These are phyloP conservation scores for Oldenlandia corymbosa DNA, from an alignment of 257 asterid genomes.

Conservation along the genomic window DNA sequence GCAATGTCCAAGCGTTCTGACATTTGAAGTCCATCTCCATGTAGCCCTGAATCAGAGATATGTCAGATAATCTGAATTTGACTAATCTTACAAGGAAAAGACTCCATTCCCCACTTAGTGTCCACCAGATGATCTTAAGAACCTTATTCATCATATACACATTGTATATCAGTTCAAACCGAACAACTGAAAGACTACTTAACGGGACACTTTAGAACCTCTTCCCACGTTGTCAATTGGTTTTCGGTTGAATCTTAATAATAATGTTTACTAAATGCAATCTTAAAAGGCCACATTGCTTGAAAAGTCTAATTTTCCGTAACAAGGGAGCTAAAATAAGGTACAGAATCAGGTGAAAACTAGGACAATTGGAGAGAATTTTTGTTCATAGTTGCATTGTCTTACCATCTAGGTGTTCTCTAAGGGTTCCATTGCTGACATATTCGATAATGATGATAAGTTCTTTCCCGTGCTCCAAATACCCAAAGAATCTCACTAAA, in stretches of 20 bases:
- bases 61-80: not conserved
- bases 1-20: slow-evolving; percentile 63
- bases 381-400: slow-evolving; percentile 1
- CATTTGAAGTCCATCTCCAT: slow-evolving; percentile 37
- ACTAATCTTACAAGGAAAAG: too few species aligned
- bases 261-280: too few species aligned
- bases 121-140: not conserved
- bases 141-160: not conserved
- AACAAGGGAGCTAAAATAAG: not conserved
- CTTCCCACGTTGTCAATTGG: too few species aligned
- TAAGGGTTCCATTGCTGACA: slow-evolving; percentile 61
- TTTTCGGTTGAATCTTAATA: not conserved
- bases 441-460: slow-evolving; percentile 51
- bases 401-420: slow-evolving; percentile 75
- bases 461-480: slow-evolving; percentile 50
- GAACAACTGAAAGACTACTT: too few species aligned
- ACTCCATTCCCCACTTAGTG: not conserved
- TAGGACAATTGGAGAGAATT: not conserved
- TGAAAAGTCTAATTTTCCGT: too few species aligned
- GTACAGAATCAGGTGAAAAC: not conserved
- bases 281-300: too few species aligned
- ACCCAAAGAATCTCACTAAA: slow-evolving; percentile 58
- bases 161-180: too few species aligned
- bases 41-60: slow-evolving; percentile 38
- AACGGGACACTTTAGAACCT: too few species aligned